Base-by-base conservation (phyloP, 108 stramenopile species). In the Cyclotella atomus region DNA sequence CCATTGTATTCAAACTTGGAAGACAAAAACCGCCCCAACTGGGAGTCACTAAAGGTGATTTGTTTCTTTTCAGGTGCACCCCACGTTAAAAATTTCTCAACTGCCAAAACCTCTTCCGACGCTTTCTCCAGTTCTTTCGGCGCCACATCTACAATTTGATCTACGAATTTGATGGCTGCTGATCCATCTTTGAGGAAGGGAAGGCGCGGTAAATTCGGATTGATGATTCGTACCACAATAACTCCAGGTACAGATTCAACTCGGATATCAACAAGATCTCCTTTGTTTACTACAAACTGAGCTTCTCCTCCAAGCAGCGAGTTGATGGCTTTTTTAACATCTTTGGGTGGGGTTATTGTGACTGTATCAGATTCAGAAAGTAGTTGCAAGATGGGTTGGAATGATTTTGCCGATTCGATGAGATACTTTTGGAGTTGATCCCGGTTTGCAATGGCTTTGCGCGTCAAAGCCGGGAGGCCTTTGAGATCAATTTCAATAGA, bases 141-240 rank as follows among this genome's bases (percentile, higher is more conserved):
- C 23, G 76, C 69, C 29, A 33, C 76, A 29, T 77, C 76, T 16
- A 70, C 76, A 20, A 77, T 65, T 2, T 68, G 35, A 9, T 77
- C 76, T 4, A 70, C 55, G 24, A 77, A 70, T 59, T 70, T 32
- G n/a, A 70, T 7, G 0, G 76, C 76, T 0, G 68, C 76, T 1
- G 69, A 68, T 2, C 76, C 76, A 62, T 77, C 76, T n/a, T 62
- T 64, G 2, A 77, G 46, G 34, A 77, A 77, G 24, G 76, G 76
- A 35, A 77, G 24, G 6, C 69, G 54, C 27, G 76, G 76, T 17
- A 77, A 56, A 47, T 65, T 64, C 0, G 76, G 76, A 6, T 77
- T 77, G 54, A 77, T 77, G 21, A 77, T 56, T 16, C 76, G 54
- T 36, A 77, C 68, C 24, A 77, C 45, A 29, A 77, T 45, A 27